Conservation (phyloP, 371 early-diverging fungal genomes). For the Synchytrium microbalum region DNA sequence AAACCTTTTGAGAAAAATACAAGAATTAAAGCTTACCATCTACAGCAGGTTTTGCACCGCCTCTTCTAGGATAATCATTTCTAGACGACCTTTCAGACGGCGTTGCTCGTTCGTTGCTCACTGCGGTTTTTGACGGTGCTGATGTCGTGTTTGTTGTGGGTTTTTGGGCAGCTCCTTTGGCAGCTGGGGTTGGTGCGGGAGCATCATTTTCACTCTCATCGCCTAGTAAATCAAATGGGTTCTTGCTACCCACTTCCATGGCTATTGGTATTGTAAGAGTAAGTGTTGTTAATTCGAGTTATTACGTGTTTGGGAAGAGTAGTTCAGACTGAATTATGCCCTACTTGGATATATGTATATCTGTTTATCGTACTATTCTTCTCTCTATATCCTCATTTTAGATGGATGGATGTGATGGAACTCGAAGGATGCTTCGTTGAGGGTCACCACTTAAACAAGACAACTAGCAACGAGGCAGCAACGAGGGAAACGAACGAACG, state of each 20-base stretch:
- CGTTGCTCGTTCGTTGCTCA: slow-evolving; percentile 19
- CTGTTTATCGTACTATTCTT: background rate
- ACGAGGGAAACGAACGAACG: too few species aligned
- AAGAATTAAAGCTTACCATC: background rate
- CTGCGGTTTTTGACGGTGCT: background rate
- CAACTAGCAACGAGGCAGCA: too few species aligned
- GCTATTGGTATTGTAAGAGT: background rate
- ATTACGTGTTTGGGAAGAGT: too few species aligned
- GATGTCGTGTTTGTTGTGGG: background rate
- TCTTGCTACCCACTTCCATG: background rate
- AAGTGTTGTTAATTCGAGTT: too few species aligned
- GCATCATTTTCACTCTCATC: background rate
- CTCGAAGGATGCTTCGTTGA: too few species aligned
- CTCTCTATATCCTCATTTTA: background rate
- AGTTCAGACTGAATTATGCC: background rate
- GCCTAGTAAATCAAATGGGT: background rate
- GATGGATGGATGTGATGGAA: slow-evolving; percentile 2
- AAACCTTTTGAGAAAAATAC: too few species aligned
- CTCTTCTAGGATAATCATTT: slow-evolving; percentile 28
- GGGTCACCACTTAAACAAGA: too few species aligned
- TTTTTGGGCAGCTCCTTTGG: background rate
- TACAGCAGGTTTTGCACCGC: slow-evolving; percentile 8
- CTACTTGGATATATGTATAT: background rate
- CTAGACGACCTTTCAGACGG: slow-evolving; percentile 18
- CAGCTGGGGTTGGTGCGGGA: background rate